A percentile compares a stretch with the other conserved stretches of the same genome.
Conservation (phyloP, 257 asterid species). For the Solanum medicagineum region DNA sequence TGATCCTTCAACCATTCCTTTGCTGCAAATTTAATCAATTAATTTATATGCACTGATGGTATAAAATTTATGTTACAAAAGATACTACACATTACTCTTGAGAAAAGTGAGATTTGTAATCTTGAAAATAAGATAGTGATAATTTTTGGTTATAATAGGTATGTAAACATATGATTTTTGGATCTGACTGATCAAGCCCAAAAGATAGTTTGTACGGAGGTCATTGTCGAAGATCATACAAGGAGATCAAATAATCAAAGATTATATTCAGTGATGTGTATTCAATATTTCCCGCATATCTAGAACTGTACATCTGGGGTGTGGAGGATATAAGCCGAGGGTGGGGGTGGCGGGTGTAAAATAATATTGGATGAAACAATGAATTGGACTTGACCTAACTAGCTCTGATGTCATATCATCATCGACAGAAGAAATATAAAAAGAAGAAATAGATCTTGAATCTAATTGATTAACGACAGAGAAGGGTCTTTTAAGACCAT, state of each 20-base stretch:
- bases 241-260: not conserved
- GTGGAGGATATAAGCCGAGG: not conserved
- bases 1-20: slow-evolving; percentile 10
- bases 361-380: not conserved
- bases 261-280: not conserved
- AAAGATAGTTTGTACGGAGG: not conserved
- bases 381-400: accelerated
- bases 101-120: not conserved
- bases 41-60: no score
- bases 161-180: not conserved
- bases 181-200: not conserved
- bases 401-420: no score
- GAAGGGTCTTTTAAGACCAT: no score
- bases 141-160: not conserved
- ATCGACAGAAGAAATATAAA: no score
- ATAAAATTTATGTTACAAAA: not conserved
- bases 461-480: not conserved
- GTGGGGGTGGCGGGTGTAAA: no score
- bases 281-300: not conserved
- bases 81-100: not conserved
- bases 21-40: not conserved
- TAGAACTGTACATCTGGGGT: not conserved
- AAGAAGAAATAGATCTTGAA: not conserved
- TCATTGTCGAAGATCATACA: not conserved
- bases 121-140: not conserved